Evolutionary conservation across 1,284 basidiomycete species (phyloP), one percentile per base, ranked within the genome.

Genomic region (Coniophora puteana): DNA sequence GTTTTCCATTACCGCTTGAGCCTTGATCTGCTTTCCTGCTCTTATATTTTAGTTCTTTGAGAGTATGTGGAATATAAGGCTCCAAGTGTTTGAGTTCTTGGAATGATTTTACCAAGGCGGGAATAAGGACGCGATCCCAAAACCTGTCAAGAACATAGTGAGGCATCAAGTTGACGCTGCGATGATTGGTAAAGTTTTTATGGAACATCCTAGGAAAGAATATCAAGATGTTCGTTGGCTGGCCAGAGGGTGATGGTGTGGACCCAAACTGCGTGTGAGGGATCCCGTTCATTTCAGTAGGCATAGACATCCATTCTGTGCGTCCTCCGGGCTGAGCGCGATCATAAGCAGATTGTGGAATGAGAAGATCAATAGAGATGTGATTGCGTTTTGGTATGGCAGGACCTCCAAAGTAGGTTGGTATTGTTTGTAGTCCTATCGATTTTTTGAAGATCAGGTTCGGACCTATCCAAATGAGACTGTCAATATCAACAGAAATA

Each of bases 171-270:
- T 36, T 52, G 18, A 40, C 43, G 0, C 6, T 4, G 5, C 24
- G 5, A 18, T 37, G 36, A 4, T 28, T 47, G 0, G 21, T 0
- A 3, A 38, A 21, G 11, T 41, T 21, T 8, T 10, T 4, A 11
- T 54, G 54, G 1, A 54, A 52, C 44, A 54, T 53, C 1, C 29
- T 2, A 3, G 54, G 47, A 38, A 54, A 54, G 3, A 44, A 27
- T 0, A 57, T 47, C 1, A 47, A 50, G 0, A 55, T 36, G 2
- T 16, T 26, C 2, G 50, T 14, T 1, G 2, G 8, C 22, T 49
- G 43, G 0, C 51, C 37, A 11, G 47, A 36, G 1, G 28, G 8
- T 0, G 27, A 38, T 0, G 17, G 11, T 0, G 54, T 30, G 4
- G n/a, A 4, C 3, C 41, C 46, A 32, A 54, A 38, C 8, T 26